A percentile compares a stretch with the other conserved stretches of the same genome.
Conservation (phyloP, 129 eudicot species). For the Centella asiatica region DNA sequence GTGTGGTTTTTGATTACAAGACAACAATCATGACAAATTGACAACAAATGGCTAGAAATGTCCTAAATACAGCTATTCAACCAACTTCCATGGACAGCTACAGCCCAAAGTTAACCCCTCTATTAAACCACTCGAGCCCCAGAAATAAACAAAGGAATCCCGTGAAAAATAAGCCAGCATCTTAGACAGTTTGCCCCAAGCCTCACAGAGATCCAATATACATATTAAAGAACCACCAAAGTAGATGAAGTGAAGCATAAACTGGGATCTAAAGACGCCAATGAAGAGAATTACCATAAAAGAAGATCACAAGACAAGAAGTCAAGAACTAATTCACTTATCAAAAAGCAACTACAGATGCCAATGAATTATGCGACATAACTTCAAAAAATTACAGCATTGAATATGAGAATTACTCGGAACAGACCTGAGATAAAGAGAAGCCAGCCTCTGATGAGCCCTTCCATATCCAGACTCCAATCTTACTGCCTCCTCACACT, state of each 20-base stretch:
- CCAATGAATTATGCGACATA: too few species aligned
- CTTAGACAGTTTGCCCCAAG: too few species aligned
- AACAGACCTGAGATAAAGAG: slow-evolving; percentile 45
- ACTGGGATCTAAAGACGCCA: too few species aligned
- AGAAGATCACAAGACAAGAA: not conserved
- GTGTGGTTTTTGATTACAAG: not conserved
- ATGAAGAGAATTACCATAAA: too few species aligned
- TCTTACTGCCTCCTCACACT: slow-evolving; percentile 56
- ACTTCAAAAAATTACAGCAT: not conserved
- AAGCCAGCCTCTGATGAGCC: slow-evolving; percentile 51
- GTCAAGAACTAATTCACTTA: not conserved
- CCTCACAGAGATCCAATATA: not conserved
- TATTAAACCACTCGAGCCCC: not conserved
- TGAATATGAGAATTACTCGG: not conserved
- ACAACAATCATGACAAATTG: not conserved
- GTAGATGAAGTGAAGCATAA: not conserved
- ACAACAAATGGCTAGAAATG: slow-evolving; percentile 1
- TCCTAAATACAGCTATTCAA: slow-evolving; percentile 1
- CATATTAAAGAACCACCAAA: not conserved
- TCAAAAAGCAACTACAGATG: not conserved
- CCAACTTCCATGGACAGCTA: not conserved
- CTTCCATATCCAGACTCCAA: slow-evolving; percentile 44
- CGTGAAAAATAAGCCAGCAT: not conserved
- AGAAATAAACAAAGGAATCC: not conserved
- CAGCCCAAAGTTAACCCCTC: not conserved